These are phyloP conservation scores for Millerago galiae DNA, from an alignment of 805 yeast genomes.

Conservation along the genomic window DNA sequence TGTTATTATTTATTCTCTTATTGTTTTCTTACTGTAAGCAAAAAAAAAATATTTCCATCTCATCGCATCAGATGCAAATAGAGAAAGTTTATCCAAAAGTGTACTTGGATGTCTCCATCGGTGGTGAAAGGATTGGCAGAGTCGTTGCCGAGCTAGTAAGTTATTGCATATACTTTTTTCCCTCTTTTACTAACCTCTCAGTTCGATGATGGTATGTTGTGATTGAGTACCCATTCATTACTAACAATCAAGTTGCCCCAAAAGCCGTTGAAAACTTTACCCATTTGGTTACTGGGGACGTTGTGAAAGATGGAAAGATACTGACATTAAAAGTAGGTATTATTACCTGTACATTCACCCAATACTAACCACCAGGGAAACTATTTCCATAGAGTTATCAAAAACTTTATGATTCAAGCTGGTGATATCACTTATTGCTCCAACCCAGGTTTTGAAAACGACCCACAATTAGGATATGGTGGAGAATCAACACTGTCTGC, in stretches of 20 bases:
- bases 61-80: constrained; percentile 7
- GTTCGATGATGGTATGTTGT: constrained; percentile 5
- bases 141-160: constrained; percentile 47
- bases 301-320: constrained; percentile 16
- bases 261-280: constrained; percentile 45
- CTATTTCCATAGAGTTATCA: constrained; percentile 56
- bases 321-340: constrained; percentile 29
- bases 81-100: constrained; percentile 13
- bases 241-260: constrained; percentile 42
- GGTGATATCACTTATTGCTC: constrained; percentile 48
- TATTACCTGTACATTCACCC: neutral
- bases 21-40: neutral
- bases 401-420: constrained; percentile 65
- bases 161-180: neutral
- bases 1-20: neutral
- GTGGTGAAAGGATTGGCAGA: constrained; percentile 41
- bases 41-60: too few relatives aligned
- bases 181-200: neutral
- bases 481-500: constrained; percentile 41
- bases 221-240: too few relatives aligned
- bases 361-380: constrained; percentile 23
- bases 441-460: constrained; percentile 15
- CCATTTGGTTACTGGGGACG: constrained; percentile 36
- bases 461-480: constrained; percentile 31
- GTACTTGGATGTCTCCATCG: constrained; percentile 49